phyloP scores from a whole-genome alignment of 129 eudicot genomes.

The Flaveria linearis region DNA sequence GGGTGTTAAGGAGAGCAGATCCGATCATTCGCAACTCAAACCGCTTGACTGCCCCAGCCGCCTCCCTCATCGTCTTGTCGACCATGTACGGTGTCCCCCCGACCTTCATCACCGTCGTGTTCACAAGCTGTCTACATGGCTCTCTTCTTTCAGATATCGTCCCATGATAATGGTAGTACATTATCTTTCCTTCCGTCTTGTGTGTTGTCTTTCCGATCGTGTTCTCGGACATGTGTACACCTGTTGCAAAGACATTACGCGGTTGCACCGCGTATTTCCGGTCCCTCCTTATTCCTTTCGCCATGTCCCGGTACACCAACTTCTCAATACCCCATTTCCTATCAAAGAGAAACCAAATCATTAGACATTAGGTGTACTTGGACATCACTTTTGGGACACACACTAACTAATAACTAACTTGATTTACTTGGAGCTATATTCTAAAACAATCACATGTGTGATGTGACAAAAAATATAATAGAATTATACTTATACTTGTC shows the following conservation, averaged over 20 bases:
- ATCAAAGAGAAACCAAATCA: conserved; percentile 2
- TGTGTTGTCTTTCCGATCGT: conserved; percentile 60
- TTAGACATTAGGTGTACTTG: neutral
- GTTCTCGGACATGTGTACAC: conserved; percentile 88
- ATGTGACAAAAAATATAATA: too few species aligned
- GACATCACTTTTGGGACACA: neutral
- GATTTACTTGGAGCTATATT: too few species aligned
- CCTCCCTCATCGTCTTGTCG: conserved; percentile 57
- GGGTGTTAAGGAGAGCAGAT: conserved; percentile 42
- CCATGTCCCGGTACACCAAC: conserved; percentile 56
- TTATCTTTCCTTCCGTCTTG: conserved; percentile 59
- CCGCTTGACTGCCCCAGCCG: conserved; percentile 48
- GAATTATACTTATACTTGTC: too few species aligned
- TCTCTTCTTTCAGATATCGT: conserved; percentile 65
- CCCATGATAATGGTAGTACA: conserved; percentile 85
- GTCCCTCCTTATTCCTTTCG: conserved; percentile 64
- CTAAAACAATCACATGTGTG: too few species aligned
- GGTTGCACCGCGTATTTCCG: conserved; percentile 84
- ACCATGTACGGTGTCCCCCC: conserved; percentile 44
- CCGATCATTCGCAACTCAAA: conserved; percentile 59
- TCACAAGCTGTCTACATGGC: conserved; percentile 67
- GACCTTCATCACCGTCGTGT: conserved; percentile 31
- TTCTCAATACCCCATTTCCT: conserved; percentile 97
- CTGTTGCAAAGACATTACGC: conserved; percentile 64
- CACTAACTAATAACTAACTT: neutral